Conservation (phyloP, 805 yeast species). For the Kodamaea neixiangensis region DNA sequence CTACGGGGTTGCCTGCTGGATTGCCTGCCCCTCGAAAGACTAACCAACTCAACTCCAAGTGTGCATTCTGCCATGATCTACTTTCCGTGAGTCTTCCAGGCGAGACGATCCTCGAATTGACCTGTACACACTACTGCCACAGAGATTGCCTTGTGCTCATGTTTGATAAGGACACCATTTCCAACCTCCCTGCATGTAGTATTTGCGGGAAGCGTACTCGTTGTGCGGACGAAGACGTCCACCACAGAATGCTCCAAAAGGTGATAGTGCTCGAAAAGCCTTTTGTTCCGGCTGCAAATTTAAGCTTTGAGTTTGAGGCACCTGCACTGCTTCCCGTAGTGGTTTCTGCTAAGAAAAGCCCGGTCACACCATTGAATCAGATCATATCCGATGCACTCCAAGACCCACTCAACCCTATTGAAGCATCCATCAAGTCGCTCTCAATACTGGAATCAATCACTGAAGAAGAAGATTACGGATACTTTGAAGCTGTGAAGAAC, state of each 20-base stretch:
- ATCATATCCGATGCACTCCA: conserved; percentile 16
- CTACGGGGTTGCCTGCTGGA: no score
- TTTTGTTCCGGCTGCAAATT: conserved; percentile 6
- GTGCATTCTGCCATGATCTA: conserved; percentile 22
- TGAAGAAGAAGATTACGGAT: neutral
- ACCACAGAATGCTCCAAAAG: conserved; percentile 7
- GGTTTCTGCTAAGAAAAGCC: conserved; percentile 3
- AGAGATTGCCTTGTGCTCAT: conserved; percentile 23
- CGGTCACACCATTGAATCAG: conserved; percentile 17
- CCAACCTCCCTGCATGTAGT: conserved; percentile 16
- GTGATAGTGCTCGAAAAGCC: conserved; percentile 10
- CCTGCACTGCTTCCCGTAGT: conserved; percentile 4
- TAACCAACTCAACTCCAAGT: conserved; percentile 9
- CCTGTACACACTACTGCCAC: conserved; percentile 29
- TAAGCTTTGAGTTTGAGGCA: neutral
- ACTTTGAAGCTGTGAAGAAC: conserved; percentile 3
- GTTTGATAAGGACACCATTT: conserved; percentile 12
- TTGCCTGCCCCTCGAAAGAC: neutral
- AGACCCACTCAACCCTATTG: conserved; percentile 9
- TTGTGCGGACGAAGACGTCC: conserved; percentile 14
- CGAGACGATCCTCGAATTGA: conserved; percentile 19
- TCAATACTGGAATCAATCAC: neutral
- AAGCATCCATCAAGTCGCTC: neutral
- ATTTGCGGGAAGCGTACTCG: conserved; percentile 16
- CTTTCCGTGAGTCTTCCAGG: conserved; percentile 18